Percentiles rank a stretch among this genome's conserved stretches.
These are phyloP conservation scores for Pseudonitzschia delicatissima DNA, from an alignment of 108 stramenopile species.

Conservation along the genomic window DNA sequence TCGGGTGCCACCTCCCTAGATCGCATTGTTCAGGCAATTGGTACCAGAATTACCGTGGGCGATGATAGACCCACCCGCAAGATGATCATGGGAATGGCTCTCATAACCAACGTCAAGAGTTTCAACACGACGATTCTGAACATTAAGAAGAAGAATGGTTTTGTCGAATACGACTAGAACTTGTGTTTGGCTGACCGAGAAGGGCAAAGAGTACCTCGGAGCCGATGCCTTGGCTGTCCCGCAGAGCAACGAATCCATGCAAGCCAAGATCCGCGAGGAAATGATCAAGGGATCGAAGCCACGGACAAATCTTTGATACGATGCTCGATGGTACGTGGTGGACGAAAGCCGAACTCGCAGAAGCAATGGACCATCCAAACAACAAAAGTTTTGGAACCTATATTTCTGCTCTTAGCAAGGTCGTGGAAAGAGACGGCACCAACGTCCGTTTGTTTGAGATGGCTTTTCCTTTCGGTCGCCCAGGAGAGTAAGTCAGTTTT, in stretches of 20 bases:
- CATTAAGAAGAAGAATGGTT: constrained; percentile 7
- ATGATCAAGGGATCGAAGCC: constrained; percentile 6
- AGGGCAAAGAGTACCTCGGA: constrained; percentile 1
- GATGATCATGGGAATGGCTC: neutral
- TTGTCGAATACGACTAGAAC: constrained; percentile 13
- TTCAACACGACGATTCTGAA: constrained; percentile 2
- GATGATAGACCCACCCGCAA: neutral
- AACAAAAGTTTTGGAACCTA: constrained; percentile 20
- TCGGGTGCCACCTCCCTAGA: neutral
- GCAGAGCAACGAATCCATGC: constrained; percentile 12
- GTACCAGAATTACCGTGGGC: neutral
- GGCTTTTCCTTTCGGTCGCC: constrained; percentile 8
- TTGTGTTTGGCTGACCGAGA: constrained; percentile 7
- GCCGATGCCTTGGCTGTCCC: constrained; percentile 2
- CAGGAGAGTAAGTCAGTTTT: too few species aligned
- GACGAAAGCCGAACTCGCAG: constrained; percentile 7
- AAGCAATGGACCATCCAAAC: neutral
- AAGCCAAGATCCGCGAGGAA: neutral
- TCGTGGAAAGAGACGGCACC: neutral
- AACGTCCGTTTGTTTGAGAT: neutral
- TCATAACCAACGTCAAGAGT: constrained; percentile 6
- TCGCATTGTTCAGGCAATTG: constrained; percentile 5
- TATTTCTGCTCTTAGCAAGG: constrained; percentile 9
- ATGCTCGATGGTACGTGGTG: constrained; percentile 5
- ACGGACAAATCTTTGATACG: neutral